Base-by-base conservation (phyloP, 371 early-diverging fungal genomes). In the Mucor piriformis region DNA sequence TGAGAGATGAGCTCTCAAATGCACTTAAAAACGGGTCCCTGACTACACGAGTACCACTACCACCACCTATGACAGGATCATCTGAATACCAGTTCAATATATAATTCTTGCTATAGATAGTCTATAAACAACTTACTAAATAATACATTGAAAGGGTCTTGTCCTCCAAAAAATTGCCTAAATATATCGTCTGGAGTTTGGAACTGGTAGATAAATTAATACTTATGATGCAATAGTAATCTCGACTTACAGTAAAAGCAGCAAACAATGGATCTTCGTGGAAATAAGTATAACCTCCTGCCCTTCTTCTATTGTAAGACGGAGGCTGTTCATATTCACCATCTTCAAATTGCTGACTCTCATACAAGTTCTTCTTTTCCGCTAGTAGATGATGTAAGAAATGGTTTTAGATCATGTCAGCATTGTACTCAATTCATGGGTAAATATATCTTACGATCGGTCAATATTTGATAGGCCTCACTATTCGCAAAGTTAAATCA, bases 121-220 rank as follows among this genome's bases (percentile, higher is more conserved):
- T 18, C 18, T 38, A 38, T 29, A 29, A 29, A 8, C 1, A 8
- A 42, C 42, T 16, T 61, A 54, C 61, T 38, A 49, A 49, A 53
- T 29, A 64, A 43, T 15, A 49, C 15, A 11, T 50, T 35, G 50
- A 61, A 61, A 11, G 61, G 64, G 38, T 64, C 64, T 33, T 58
- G 54, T 16, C 54, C 43, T 25, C 25, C 33, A 27, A 64, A 64
- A 23, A 64, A 64, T 21, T 59, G 59, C 12, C 42, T 53, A 18
- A 64, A 64, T 13, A 64, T 32, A n/a, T 64, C 64, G n/a, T 59
- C 59, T 11, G 64, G 64, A 8, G 59, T 49, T 43, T 43, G 64
- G 24, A 64, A 59, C 64, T 27, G 13, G 16, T 21, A 6, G 21
- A 4, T 13, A 11, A 5, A 13, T 24, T 35, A 35, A 33, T 46